Evolutionary conservation across 352 stramenopile genomes (phyloP), one percentile per base, ranked within the genome.

Genomic region (Globisporangium parvum): DNA sequence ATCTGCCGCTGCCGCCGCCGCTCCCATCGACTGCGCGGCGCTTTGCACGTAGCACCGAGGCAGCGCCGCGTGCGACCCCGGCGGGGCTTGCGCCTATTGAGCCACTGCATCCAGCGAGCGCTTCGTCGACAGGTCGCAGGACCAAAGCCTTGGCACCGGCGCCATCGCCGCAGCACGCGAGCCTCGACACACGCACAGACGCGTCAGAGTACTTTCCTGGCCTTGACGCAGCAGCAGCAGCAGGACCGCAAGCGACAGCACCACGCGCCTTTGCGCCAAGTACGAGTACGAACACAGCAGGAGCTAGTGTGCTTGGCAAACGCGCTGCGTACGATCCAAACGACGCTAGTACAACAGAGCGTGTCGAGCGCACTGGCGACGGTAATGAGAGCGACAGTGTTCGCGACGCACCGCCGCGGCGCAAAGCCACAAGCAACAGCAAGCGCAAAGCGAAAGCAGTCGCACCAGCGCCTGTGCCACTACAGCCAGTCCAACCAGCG

Each of bases 1-100:
- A 24, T 23, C 23, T 63, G 15, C 42, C 51, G 11, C 45, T 59
- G 33, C 51, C 57, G 21, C 57, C 57, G 3, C 57, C 52, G 33
- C 44, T 54, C 21, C 26, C 57, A 8, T 55, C 58, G 8, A 53
- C 51, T 2, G 53, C 58, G 15, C 56, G 49, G 8, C 56, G 48
- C 20, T 57, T 62, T 52, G 56, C 28, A 6, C 39, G 18, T 14
- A 45, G 18, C 18, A 18, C 39, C 2, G 14, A 45, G 4, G 14
- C 39, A 20, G 39, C 14, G 18, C 15, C 39, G 14, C 15, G 39
- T 18, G 39, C 39, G 39, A 21, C 39, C 14, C 2, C 12, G 10
- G 39, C 39, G 18, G 11, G 12, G 21, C 14, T 45, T 10, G 39
- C 39, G 39, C 31, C 31, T 5, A 37, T 37, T 1, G 31, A 37